A percentile compares a stretch with the other conserved stretches of the same genome.
phyloP scores from a whole-genome alignment of 2,329 filamentous ascomycete species.

The Stachybotrys elegans region DNA sequence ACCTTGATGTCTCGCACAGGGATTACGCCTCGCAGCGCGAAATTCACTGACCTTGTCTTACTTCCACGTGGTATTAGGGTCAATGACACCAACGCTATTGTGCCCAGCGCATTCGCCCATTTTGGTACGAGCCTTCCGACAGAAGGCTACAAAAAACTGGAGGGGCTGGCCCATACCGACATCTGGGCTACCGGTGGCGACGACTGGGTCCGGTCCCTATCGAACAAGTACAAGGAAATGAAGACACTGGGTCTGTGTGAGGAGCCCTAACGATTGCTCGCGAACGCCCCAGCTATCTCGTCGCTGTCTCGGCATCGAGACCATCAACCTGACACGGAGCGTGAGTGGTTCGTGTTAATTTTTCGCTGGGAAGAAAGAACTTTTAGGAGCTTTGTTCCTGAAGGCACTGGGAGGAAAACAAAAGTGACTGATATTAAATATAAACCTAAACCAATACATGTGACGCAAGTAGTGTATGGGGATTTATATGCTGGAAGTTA shows the following conservation, averaged over 20 bases:
- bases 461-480: no score
- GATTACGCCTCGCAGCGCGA: constrained; percentile 5
- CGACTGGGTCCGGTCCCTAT: background rate
- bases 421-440: no score
- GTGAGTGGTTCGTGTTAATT: no score
- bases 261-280: constrained; percentile 3
- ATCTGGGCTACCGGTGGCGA: constrained; percentile 1
- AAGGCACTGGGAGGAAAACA: no score
- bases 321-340: no score
- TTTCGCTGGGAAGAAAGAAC: no score
- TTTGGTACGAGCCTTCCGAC: constrained; percentile 2
- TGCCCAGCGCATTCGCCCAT: constrained; percentile 5
- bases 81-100: constrained; percentile 6
- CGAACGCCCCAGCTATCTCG: no score
- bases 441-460: no score
- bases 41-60: constrained; percentile 2
- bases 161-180: constrained; percentile 4
- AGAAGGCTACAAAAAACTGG: constrained; percentile 2
- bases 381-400: no score
- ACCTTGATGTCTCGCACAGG: constrained; percentile 3
- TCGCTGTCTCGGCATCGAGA: no score
- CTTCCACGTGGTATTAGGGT: constrained; percentile 1
- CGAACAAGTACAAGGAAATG: constrained; percentile 7
- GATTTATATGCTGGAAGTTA: no score
- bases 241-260: constrained; percentile 6